A percentile compares a stretch with the other conserved stretches of the same genome.
These are phyloP conservation scores for Claviceps sp. DNA, from an alignment of 2,329 filamentous ascomycete species.

Conservation along the genomic window DNA sequence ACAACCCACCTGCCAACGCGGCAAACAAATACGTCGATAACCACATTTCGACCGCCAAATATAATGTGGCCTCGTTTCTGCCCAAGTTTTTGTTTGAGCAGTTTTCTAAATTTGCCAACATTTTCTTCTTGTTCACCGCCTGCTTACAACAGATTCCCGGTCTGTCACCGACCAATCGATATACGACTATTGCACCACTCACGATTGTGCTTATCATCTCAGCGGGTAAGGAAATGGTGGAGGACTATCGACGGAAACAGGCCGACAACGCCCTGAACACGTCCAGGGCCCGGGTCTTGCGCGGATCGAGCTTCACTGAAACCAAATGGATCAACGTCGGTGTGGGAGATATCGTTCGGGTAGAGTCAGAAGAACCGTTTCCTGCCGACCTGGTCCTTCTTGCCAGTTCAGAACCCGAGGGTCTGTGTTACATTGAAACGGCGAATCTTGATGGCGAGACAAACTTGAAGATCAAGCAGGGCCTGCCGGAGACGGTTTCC, in stretches of 20 bases:
- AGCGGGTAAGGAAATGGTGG: conserved; percentile 83
- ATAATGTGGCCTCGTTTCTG: conserved; percentile 84
- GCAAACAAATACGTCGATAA: conserved; percentile 89
- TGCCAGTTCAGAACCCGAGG: conserved; percentile 92
- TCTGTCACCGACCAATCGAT: conserved; percentile 87
- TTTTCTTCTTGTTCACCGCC: conserved; percentile 98
- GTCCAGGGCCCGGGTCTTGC: conserved; percentile 70
- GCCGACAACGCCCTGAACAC: conserved; percentile 81
- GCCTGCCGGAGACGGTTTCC: conserved; percentile 77
- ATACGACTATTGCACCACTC: conserved; percentile 93
- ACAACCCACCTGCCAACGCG: conserved; percentile 87
- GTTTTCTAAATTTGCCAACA: conserved; percentile 97
- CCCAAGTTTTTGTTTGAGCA: conserved; percentile 97
- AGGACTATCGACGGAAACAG: conserved; percentile 80
- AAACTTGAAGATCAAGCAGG: conserved; percentile 98
- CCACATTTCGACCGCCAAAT: conserved; percentile 94
- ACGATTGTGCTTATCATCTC: conserved; percentile 86
- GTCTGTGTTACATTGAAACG: conserved; percentile 96
- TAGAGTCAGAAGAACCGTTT: conserved; percentile 90
- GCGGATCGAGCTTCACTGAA: conserved; percentile 72
- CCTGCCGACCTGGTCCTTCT: conserved; percentile 86
- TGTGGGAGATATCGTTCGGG: conserved; percentile 83
- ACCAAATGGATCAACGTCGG: conserved; percentile 88
- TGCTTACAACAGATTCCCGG: conserved; percentile 88
- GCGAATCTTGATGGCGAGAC: conserved; percentile 96